These are phyloP conservation scores for Meripilus lineatus DNA, from an alignment of 1,284 basidiomycete genomes.

Conservation along the genomic window DNA sequence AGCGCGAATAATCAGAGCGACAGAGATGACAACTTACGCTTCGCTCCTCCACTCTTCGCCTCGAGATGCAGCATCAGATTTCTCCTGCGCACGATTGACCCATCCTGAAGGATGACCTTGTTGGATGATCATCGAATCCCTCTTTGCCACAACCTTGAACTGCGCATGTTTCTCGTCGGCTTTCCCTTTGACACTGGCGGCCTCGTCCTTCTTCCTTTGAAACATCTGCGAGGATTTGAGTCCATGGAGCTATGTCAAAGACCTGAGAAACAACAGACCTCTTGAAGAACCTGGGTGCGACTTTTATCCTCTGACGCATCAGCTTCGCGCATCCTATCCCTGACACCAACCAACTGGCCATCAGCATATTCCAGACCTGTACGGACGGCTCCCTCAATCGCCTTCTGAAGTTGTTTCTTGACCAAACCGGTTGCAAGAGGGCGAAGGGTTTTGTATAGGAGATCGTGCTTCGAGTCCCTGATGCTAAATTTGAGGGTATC, in stretches of 20 bases:
- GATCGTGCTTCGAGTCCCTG: constrained; percentile 88
- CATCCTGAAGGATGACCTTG: constrained; percentile 67
- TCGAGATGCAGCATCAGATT: constrained; percentile 41
- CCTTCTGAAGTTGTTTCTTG: constrained; percentile 89
- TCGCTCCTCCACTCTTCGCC: constrained; percentile 66
- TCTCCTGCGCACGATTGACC: constrained; percentile 61
- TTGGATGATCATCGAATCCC: constrained; percentile 55
- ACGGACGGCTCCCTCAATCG: constrained; percentile 70
- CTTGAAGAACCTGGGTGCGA: constrained; percentile 61
- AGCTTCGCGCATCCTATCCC: constrained; percentile 71
- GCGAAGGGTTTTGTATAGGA: constrained; percentile 80
- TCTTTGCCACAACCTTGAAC: constrained; percentile 71
- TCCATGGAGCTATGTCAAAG: not conserved
- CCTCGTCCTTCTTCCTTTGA: constrained; percentile 53
- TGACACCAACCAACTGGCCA: constrained; percentile 79
- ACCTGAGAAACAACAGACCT: constrained; percentile 35
- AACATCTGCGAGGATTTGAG: constrained; percentile 42
- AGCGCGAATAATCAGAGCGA: too few relatives aligned
- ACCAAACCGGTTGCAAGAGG: constrained; percentile 77
- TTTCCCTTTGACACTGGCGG: constrained; percentile 31
- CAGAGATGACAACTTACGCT: constrained; percentile 36
- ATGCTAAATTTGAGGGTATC: constrained; percentile 88
- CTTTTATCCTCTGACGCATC: constrained; percentile 47
- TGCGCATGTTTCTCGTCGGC: constrained; percentile 48
- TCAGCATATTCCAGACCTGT: constrained; percentile 85